These are phyloP conservation scores for Phoma sp. DNA, from an alignment of 2,329 filamentous ascomycete species.

Conservation along the genomic window DNA sequence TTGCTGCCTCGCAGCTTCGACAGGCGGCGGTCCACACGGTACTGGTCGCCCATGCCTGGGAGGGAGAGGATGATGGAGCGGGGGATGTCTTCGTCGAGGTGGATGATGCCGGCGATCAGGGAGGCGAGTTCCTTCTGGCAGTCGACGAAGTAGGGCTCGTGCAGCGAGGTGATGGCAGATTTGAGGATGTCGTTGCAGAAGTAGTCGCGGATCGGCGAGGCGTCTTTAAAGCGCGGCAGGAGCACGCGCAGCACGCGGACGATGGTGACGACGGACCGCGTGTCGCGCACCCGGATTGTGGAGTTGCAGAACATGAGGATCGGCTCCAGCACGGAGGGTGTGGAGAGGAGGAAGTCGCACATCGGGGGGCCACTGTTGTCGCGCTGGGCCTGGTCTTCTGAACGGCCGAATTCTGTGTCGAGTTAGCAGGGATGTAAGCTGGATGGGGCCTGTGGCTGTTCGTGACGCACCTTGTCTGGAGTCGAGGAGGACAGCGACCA, in stretches of 20 bases:
- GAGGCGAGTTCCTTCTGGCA: conserved; percentile 89
- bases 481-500: conserved; percentile 88
- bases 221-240: conserved; percentile 73
- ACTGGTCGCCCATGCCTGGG: conserved; percentile 70
- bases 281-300: conserved; percentile 86
- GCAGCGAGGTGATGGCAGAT: conserved; percentile 85
- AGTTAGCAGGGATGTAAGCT: not conserved
- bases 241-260: conserved; percentile 86
- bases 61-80: conserved; percentile 77
- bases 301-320: conserved; percentile 92
- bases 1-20: conserved; percentile 45
- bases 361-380: conserved; percentile 64
- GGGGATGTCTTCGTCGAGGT: conserved; percentile 76
- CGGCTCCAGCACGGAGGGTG: conserved; percentile 80
- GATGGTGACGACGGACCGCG: conserved; percentile 83
- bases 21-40: conserved; percentile 66
- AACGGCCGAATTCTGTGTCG: conserved; percentile 35
- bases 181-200: conserved; percentile 88
- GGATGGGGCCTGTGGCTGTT: not conserved
- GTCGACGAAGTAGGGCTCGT: conserved; percentile 96
- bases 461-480: conserved; percentile 53
- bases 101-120: conserved; percentile 84
- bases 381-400: conserved; percentile 38
- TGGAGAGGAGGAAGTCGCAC: conserved; percentile 80
- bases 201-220: conserved; percentile 75